phyloP scores from a whole-genome alignment of 768 basidiomycete genomes.

The Suillus sp. region DNA sequence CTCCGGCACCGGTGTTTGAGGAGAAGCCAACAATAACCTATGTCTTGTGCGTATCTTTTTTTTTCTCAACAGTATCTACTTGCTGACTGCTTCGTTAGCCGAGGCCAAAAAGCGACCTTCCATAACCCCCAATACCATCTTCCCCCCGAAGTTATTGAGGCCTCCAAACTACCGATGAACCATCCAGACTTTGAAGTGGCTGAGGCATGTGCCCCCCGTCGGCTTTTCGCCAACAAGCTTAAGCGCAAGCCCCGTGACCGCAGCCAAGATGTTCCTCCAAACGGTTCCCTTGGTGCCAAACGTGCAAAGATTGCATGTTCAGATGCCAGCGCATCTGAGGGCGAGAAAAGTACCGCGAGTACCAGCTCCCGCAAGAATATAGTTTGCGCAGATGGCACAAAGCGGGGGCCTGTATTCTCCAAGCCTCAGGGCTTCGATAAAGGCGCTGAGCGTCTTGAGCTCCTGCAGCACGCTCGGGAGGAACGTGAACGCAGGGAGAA shows the following conservation, averaged over 20 bases:
- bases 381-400: slow-evolving; percentile 8
- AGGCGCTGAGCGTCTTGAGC: slow-evolving; percentile 10
- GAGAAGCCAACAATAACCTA: slow-evolving; percentile 69
- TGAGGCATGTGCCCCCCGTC: slow-evolving; percentile 54
- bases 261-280: slow-evolving; percentile 22
- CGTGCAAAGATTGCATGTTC: slow-evolving; percentile 14
- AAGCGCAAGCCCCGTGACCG: slow-evolving; percentile 30
- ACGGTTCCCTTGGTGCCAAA: slow-evolving; percentile 18
- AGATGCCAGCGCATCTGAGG: slow-evolving; percentile 19
- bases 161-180: slow-evolving; percentile 56
- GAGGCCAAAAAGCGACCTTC: slow-evolving; percentile 63
- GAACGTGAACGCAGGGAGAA: slow-evolving; percentile 30
- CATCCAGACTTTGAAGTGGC: slow-evolving; percentile 69
- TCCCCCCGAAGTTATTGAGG: slow-evolving; percentile 41
- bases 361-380: slow-evolving; percentile 8
- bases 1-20: slow-evolving; percentile 33
- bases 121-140: slow-evolving; percentile 65
- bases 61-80: background rate
- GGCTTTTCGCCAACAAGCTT: slow-evolving; percentile 51
- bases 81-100: slow-evolving; percentile 44
- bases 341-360: slow-evolving; percentile 17
- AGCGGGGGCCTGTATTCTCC: slow-evolving; percentile 12
- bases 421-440: slow-evolving; percentile 13
- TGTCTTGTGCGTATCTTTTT: slow-evolving; percentile 61
- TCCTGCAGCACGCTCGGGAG: slow-evolving; percentile 22